A percentile compares a stretch with the other conserved stretches of the same genome.
phyloP scores from a whole-genome alignment of 768 basidiomycete species.

The Russula lepida region DNA sequence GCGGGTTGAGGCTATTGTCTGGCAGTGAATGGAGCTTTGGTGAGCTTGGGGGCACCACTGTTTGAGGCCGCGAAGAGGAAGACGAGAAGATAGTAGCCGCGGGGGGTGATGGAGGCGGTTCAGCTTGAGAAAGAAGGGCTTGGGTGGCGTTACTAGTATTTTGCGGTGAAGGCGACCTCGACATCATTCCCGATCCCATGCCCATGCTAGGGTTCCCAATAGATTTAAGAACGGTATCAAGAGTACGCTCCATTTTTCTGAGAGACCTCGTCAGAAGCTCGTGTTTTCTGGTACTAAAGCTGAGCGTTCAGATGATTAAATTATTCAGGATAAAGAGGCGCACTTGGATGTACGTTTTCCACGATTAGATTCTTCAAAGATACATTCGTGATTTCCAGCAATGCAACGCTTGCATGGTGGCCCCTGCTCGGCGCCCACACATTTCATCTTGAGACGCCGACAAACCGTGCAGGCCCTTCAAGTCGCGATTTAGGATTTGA shows the following conservation, averaged over 20 bases:
- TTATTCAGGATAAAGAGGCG: conserved; percentile 21
- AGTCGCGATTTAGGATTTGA: conserved; percentile 16
- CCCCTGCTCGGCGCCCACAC: conserved; percentile 82
- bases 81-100: conserved; percentile 11
- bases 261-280: conserved; percentile 73
- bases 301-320: conserved; percentile 25
- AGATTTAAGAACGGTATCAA: conserved; percentile 86
- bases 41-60: conserved; percentile 40
- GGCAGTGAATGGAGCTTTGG: conserved; percentile 88
- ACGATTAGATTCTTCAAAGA: conserved; percentile 94
- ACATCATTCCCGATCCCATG: conserved; percentile 72
- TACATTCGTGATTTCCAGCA: conserved; percentile 76
- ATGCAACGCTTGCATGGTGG: conserved; percentile 86
- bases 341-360: conserved; percentile 86
- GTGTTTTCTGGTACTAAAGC: conserved; percentile 55
- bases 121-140: conserved; percentile 15
- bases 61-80: conserved; percentile 25
- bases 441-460: conserved; percentile 89
- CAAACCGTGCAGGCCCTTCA: conserved; percentile 85
- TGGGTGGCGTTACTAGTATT: conserved; percentile 18
- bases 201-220: conserved; percentile 77
- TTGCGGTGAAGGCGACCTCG: conserved; percentile 67
- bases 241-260: conserved; percentile 84
- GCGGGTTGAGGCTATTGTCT: conserved; percentile 85
- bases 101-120: conserved; percentile 15